Evolutionary conservation across 768 basidiomycete genomes (phyloP), one percentile per base, ranked within the genome.

Genomic region (Mycena alexandri): DNA sequence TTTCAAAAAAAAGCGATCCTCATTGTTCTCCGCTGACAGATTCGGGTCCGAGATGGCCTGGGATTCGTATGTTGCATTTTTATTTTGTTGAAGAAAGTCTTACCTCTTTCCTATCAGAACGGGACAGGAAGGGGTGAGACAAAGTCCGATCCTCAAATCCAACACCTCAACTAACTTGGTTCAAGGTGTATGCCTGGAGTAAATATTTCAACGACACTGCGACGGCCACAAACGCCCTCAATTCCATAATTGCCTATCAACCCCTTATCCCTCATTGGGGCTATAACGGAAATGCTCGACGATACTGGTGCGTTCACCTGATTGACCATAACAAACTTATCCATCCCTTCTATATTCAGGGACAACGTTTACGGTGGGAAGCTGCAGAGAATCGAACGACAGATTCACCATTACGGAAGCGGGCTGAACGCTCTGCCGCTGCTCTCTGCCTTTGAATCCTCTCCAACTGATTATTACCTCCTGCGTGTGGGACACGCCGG

Each of bases 21-120:
- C 19, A 54, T 63, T 42, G 21, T 55, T 9, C 10, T 61, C 16
- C 1, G 21, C 2, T n/a, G 29, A 12, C 43, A 87, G 86, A 46
- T 87, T 87, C 67, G 87, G 87, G 8, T 87, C 86, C 5, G 87
- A 88, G 72, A 86, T 87, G 85, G 86, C 86, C 12, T 87, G 86
- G 86, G 83, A 83, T 65, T 83, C 82, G 22, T 68, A 54, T 13
- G 61, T 67, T 29, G 8, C 41, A 24, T 16, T 22, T 21, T 56
- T 41, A 5, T 42, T 19, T 22, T 17, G 16, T 7, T 7, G 3
- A 29, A 36, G 16, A 33, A 16, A 4, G 14, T 17, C 43, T 56
- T 1, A 53, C 33, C 21, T 38, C 7, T 42, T 4, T 42, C 17
- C 2, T 25, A 50, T 3, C 34, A 68, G 67, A 7, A 87, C 87